Base-by-base conservation (phyloP, 306 rosid genomes). In the Cyclanthera cordifolia region DNA sequence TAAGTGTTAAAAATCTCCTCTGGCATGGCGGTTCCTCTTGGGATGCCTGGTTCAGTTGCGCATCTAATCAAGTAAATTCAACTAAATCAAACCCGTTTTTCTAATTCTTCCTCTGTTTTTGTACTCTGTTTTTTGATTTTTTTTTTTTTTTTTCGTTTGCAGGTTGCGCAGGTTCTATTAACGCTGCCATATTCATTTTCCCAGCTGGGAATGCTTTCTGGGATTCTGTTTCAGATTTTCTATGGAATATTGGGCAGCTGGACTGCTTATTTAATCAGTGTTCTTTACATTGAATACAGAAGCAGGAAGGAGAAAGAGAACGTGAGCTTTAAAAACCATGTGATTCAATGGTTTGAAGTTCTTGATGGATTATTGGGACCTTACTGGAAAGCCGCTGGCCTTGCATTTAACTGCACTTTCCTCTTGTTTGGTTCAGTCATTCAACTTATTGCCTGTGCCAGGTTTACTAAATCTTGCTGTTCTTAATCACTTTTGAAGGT, bases 311-410 rank as follows among this genome's bases (percentile, higher is more conserved):
- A 88, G 79, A 94, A 88, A 24, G 99, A 94, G 78, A 90, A 94
- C 30, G 95, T 74, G 39, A 88, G 46, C 76, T 90, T 94, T 83
- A 94, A 94, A 77, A 94, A 90, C 78, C 99, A 94, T 77, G 99
- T 94, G 58, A 94, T 94, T 70, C 99, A 94, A 90, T 93, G 99
- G 99, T 93, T 93, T 45, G 99, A 93, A 82, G 99, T 93, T 70
- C 96, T 94, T 17, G 99, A 94, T 79, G 99, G 97, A 37, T 78
- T 94, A 54, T 63, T 94, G 50, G 99, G 99, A 66, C 90, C 97
- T 10, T 85, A 76, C 67, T 94, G 99, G 99, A 94, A 94, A 73
- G 95, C 99, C 8, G 19, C 72, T 56, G 99, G 99, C 71, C 85
- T 94, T 59, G 99, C 91, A 24, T 94, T 94, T 82, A 94, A 94